Evolutionary conservation across 2,329 filamentous ascomycete species (phyloP).

Genomic region (Calonectria ilicicola): DNA sequence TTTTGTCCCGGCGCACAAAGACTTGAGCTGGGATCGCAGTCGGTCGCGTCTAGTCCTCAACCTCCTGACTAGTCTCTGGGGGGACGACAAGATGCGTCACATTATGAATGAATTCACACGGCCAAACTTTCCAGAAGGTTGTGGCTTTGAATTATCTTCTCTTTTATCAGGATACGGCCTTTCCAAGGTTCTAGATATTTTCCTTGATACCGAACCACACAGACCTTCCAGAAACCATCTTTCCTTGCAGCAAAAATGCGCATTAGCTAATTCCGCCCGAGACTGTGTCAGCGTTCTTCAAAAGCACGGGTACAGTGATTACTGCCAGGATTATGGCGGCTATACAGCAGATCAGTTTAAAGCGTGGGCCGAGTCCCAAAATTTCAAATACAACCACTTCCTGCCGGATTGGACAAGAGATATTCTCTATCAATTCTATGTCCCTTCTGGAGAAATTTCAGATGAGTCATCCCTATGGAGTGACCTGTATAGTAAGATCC

Average conservation of each 20-base stretch:
- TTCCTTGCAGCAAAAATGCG: not conserved
- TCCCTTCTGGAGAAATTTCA: not conserved
- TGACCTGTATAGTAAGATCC: not conserved
- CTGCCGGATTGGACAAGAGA: not conserved
- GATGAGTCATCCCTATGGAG: not conserved
- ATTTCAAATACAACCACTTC: not conserved
- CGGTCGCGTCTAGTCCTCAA: not conserved
- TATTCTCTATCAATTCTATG: not conserved
- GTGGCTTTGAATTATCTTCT: not conserved
- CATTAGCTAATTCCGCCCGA: not conserved
- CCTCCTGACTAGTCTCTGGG: not conserved
- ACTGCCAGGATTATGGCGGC: not conserved
- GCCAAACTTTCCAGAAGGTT: not conserved
- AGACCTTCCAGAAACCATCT: not conserved
- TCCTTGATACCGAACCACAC: not conserved
- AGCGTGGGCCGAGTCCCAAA: not conserved
- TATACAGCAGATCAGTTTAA: not conserved
- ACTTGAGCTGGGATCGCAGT: not conserved
- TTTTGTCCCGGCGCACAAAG: not conserved
- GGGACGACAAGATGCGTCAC: not conserved
- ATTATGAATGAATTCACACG: not conserved
- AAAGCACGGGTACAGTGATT: not conserved
- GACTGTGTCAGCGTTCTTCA: not conserved
- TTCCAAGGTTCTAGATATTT: not conserved
- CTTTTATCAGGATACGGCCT: not conserved